phyloP scores from a whole-genome alignment of 768 basidiomycete genomes.

The Rhodotorula taiwanensis region DNA sequence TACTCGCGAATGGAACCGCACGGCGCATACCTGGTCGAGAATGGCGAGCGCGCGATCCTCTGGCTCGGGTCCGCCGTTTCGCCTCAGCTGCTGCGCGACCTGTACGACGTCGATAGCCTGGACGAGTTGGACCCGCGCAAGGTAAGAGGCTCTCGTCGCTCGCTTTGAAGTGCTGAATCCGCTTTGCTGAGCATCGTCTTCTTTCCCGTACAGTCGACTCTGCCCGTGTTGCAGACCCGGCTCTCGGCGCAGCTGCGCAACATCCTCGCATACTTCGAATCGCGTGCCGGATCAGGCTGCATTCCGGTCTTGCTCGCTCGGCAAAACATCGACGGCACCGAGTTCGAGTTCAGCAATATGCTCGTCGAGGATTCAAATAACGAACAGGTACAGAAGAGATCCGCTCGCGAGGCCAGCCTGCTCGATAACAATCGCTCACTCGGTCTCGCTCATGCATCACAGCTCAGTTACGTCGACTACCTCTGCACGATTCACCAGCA shows the following conservation, averaged over 20 bases:
- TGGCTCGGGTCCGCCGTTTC: slow-evolving; percentile 83
- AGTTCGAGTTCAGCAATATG: slow-evolving; percentile 96
- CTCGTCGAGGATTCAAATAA: slow-evolving; percentile 95
- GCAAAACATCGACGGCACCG: slow-evolving; percentile 81
- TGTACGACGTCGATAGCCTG: slow-evolving; percentile 78
- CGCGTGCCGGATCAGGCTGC: slow-evolving; percentile 39
- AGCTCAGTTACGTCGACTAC: slow-evolving; percentile 40
- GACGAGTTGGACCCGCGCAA: slow-evolving; percentile 61
- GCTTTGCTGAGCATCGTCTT: neutral
- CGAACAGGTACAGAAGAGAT: slow-evolving; percentile 49
- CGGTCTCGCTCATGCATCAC: slow-evolving; percentile 32
- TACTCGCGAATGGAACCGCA: slow-evolving; percentile 80
- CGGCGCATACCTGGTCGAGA: slow-evolving; percentile 90
- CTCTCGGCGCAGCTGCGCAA: slow-evolving; percentile 80
- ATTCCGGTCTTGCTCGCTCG: slow-evolving; percentile 63
- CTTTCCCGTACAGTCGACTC: slow-evolving; percentile 51
- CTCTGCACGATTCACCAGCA: slow-evolving; percentile 48
- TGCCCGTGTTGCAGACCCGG: slow-evolving; percentile 65
- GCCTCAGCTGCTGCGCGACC: slow-evolving; percentile 70
- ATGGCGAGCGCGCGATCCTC: slow-evolving; percentile 75
- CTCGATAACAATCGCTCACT: too few relatives aligned
- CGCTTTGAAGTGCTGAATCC: neutral
- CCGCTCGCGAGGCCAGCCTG: slow-evolving; percentile 21
- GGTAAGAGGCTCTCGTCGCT: slow-evolving; percentile 49
- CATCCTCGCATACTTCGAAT: slow-evolving; percentile 61